Conservation (phyloP, 1,284 basidiomycete genomes). For the Trichosporon sp. region DNA sequence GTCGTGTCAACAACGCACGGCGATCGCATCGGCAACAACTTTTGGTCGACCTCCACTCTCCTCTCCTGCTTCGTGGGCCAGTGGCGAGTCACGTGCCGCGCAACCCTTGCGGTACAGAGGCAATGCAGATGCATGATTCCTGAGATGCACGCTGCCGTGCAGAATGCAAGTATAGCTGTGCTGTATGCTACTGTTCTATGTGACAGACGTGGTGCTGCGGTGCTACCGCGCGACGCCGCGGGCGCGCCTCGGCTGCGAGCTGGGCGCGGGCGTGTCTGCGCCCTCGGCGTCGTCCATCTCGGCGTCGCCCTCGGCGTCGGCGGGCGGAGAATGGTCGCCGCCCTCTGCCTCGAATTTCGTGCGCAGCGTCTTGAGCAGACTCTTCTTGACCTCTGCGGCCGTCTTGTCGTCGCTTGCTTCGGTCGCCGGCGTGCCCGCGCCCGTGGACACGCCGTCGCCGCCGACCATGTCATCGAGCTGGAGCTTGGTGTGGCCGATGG, state of each 20-base stretch:
- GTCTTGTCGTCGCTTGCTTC: slow-evolving; percentile 54
- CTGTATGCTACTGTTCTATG: not conserved
- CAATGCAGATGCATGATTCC: too few species aligned
- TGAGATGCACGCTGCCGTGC: too few species aligned
- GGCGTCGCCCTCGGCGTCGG: not conserved
- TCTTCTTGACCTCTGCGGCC: slow-evolving; percentile 33
- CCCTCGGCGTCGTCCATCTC: not conserved
- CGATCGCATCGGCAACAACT: slow-evolving; percentile 2
- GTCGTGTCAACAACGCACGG: not conserved
- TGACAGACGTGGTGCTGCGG: not conserved
- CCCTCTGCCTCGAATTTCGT: slow-evolving; percentile 25
- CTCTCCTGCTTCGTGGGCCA: too few species aligned
- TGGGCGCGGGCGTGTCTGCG: not conserved
- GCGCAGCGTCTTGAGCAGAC: slow-evolving; percentile 34
- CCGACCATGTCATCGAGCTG: slow-evolving; percentile 88
- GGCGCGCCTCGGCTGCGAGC: not conserved
- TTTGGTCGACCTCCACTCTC: slow-evolving; percentile 3
- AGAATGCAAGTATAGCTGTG: too few species aligned
- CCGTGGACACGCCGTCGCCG: slow-evolving; percentile 55
- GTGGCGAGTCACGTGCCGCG: too few species aligned
- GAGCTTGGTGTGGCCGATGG: slow-evolving; percentile 83
- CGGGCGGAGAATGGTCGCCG: too few species aligned
- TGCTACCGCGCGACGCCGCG: not conserved
- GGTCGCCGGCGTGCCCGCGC: slow-evolving; percentile 55
- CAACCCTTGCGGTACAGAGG: too few species aligned